A percentile compares a stretch with the other conserved stretches of the same genome.
These are phyloP conservation scores for Vanderwaltozyma yarrowii DNA, from an alignment of 805 yeast genomes.

Conservation along the genomic window DNA sequence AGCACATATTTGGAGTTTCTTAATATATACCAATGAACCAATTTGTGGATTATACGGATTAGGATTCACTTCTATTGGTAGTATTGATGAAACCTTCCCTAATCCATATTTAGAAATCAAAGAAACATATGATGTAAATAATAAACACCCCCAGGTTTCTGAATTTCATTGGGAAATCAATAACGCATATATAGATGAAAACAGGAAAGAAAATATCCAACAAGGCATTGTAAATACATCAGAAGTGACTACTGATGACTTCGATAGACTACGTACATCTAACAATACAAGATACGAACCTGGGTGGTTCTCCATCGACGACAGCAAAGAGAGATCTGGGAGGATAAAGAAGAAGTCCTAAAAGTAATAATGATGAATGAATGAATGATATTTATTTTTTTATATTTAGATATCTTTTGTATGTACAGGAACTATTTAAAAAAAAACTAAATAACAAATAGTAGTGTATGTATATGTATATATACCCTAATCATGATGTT, in stretches of 20 bases:
- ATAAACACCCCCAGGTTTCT: no score
- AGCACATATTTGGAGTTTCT: conserved; percentile 76
- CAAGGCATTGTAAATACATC: conserved; percentile 5
- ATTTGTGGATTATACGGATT: conserved; percentile 70
- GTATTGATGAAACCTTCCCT: conserved; percentile 53
- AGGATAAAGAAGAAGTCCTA: conserved; percentile 10
- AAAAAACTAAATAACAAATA: background rate
- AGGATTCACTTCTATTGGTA: conserved; percentile 90
- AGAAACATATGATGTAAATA: no score
- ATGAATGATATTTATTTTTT: conserved; percentile 1
- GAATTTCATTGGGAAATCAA: conserved; percentile 22
- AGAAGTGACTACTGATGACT: conserved; percentile 5
- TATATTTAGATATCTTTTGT: background rate
- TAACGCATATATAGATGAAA: conserved; percentile 8
- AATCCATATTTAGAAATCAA: conserved; percentile 48
- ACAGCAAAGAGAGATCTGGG: conserved; percentile 26
- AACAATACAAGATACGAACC: conserved; percentile 14
- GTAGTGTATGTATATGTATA: background rate
- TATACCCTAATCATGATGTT: conserved; percentile 28
- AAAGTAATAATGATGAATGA: no score
- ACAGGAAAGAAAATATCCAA: conserved; percentile 1
- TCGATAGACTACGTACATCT: conserved; percentile 2
- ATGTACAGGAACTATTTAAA: background rate
- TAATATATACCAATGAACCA: conserved; percentile 44
- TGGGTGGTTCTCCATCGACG: conserved; percentile 28